Evolutionary conservation across 176 grass and related monocot genomes (phyloP).

Genomic region (Aegilops umbellulata): DNA sequence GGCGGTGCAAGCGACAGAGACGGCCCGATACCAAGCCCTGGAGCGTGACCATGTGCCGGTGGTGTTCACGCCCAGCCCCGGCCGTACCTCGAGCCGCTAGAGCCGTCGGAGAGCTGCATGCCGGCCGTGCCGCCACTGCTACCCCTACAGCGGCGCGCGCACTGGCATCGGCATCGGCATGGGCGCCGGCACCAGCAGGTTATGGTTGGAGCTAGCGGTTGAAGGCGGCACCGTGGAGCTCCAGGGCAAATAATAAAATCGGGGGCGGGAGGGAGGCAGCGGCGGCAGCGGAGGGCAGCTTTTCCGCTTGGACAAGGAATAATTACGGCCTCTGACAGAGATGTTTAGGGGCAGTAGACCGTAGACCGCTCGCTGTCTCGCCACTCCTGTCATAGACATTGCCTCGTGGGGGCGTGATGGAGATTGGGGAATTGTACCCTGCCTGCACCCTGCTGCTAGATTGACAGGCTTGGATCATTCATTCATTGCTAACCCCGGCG

Average conservation of each 20-base stretch:
- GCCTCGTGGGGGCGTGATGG: neutral
- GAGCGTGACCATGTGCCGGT: neutral
- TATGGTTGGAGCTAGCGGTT: neutral
- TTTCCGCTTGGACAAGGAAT: constrained; percentile 43
- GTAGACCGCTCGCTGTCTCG: neutral
- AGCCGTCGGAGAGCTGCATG: neutral
- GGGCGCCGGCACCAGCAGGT: neutral
- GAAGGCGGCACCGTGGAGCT: constrained; percentile 25
- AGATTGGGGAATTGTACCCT: constrained; percentile 34
- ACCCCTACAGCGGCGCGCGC: neutral
- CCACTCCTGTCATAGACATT: constrained; percentile 4
- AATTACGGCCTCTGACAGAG: constrained; percentile 31
- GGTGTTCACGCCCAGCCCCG: neutral
- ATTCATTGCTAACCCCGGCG: neutral
- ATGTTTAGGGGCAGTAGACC: constrained; percentile 14
- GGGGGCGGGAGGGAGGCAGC: neutral
- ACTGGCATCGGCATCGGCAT: neutral
- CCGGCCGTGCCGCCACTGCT: neutral
- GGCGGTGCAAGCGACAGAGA: neutral
- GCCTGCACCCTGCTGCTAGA: constrained; percentile 7
- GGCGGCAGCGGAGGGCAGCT: constrained; percentile 1
- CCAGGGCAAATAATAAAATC: neutral
- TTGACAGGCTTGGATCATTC: constrained; percentile 1
- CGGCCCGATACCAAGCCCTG: neutral
- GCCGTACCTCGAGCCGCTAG: constrained; percentile 20